These are phyloP conservation scores for Chytriomyces hyalinus DNA, from an alignment of 192 early-diverging fungal genomes.

Conservation along the genomic window DNA sequence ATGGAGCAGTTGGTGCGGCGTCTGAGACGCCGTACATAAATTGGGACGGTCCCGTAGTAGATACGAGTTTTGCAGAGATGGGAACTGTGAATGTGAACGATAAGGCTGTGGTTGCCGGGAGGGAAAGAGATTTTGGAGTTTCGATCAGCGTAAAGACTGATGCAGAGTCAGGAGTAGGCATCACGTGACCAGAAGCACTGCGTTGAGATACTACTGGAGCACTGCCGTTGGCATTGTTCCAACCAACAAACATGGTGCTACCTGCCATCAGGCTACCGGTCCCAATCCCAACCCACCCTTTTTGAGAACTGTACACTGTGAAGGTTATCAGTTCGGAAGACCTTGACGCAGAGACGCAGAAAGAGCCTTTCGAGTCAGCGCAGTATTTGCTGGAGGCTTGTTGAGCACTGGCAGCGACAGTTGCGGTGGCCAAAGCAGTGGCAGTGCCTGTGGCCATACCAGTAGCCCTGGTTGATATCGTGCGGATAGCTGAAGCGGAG, in stretches of 20 bases:
- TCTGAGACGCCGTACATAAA: slow-evolving; percentile 39
- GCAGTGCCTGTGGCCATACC: too few species aligned
- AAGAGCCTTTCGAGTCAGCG: background rate
- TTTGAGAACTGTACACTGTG: background rate
- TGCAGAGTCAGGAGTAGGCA: background rate
- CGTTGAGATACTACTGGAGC: background rate
- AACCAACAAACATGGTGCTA: slow-evolving; percentile 40
- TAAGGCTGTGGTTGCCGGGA: background rate
- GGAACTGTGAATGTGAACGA: slow-evolving; percentile 17
- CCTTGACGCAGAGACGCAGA: background rate
- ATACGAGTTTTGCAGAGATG: background rate
- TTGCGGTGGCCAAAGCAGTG: too few species aligned
- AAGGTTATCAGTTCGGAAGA: background rate
- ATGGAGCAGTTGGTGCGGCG: slow-evolving; percentile 9
- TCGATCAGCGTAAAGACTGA: background rate
- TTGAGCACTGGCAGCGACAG: too few species aligned
- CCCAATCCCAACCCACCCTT: slow-evolving; percentile 37
- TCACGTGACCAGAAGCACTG: background rate
- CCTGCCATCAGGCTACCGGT: slow-evolving; percentile 33
- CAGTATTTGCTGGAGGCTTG: background rate
- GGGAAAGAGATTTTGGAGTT: slow-evolving; percentile 2
- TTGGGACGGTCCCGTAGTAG: slow-evolving; percentile 5
- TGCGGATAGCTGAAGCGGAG: background rate
- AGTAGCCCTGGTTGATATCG: background rate
- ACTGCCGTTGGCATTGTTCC: slow-evolving; percentile 25